Percentiles rank a stretch among this genome's conserved stretches.
Evolutionary conservation across 768 basidiomycete genomes (phyloP).

Genomic region (Boletus rex-veris): DNA sequence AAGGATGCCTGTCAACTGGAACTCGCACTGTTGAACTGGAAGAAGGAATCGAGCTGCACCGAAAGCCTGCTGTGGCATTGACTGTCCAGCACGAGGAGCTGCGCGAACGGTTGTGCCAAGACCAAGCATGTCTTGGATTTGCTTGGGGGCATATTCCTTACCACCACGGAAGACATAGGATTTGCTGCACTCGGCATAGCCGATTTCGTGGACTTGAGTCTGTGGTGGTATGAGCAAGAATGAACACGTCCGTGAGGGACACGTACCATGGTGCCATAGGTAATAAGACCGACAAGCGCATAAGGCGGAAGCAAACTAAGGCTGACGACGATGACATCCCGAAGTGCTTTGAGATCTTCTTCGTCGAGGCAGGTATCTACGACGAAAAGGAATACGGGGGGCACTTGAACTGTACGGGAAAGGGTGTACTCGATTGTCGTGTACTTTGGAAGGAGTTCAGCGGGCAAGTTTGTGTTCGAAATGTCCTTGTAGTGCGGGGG

Average conservation of each 20-base stretch:
- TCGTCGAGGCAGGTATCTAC: constrained; percentile 96
- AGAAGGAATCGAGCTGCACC: constrained; percentile 90
- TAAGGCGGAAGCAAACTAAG: constrained; percentile 90
- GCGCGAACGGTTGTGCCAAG: constrained; percentile 70
- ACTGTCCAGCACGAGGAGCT: constrained; percentile 83
- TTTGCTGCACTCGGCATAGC: constrained; percentile 93
- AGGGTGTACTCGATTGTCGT: constrained; percentile 99
- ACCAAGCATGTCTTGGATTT: constrained; percentile 98
- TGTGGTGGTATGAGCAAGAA: constrained; percentile 29
- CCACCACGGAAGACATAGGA: constrained; percentile 98
- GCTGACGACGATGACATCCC: constrained; percentile 93
- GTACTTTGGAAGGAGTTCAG: constrained; percentile 95
- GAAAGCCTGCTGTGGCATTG: constrained; percentile 73
- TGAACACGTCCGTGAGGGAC: neutral
- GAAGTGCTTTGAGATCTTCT: constrained; percentile 92
- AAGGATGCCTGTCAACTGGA: constrained; percentile 90
- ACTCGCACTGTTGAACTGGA: constrained; percentile 90
- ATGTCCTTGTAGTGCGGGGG: constrained; percentile 99
- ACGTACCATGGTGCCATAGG: constrained; percentile 93
- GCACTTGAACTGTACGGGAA: constrained; percentile 82
- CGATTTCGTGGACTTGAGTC: constrained; percentile 98
- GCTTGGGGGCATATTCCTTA: constrained; percentile 94
- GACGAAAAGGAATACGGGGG: constrained; percentile 95
- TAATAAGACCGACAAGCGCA: constrained; percentile 93
- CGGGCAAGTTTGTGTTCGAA: constrained; percentile 92